Base-by-base conservation (phyloP, 2,329 filamentous ascomycete species). In the Aplosporella prunicola region DNA sequence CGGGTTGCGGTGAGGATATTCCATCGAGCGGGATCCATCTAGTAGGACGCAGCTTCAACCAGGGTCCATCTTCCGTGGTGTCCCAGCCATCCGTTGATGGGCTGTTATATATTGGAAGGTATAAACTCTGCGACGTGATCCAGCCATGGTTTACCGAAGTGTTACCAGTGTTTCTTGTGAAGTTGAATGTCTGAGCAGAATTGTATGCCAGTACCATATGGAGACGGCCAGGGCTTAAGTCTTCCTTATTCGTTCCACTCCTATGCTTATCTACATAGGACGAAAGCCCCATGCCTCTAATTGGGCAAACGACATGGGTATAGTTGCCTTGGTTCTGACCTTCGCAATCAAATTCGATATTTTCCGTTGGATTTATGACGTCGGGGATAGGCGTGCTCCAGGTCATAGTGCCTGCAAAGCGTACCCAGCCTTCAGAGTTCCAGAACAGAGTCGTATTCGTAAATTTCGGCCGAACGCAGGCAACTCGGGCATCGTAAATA, bases 391-490 rank as follows among this genome's bases (percentile, higher is more conserved):
- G 14, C 15, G 32, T 10, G 32, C 22, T 35, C 8, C 26, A 8
- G 16, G 23, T 24, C 11, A 35, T 24, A 11, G 26, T 11, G 3
- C 32, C 32, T 9, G 8, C 27, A 9, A 35, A 27, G 32, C 27
- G 26, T 7, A 27, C 15, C 5, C 26, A 17, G 23, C 27, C 9
- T n/a, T n/a, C n/a, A 11, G 23, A 35, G n/a, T 35, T 5, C 4
- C 26, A 16, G 15, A 27, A 20, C 5, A 35, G 27, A 13, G 23
- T 18, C 8, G 32, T 26, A 9, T 35, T 20, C 15, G 27, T n/a
- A 16, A 35, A 35, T 5, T 20, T 26, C 5, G 32, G 32, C 6
- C 32, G 22, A 4, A 35, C 32, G 8, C 32, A 35, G 11, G 32
- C 32, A 14, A 35, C 32, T 10, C 32, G 24, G 3, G 32, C 22